These are phyloP conservation scores for Agarophyton chilense DNA, from an alignment of 23 red algal genomes.

Conservation along the genomic window DNA sequence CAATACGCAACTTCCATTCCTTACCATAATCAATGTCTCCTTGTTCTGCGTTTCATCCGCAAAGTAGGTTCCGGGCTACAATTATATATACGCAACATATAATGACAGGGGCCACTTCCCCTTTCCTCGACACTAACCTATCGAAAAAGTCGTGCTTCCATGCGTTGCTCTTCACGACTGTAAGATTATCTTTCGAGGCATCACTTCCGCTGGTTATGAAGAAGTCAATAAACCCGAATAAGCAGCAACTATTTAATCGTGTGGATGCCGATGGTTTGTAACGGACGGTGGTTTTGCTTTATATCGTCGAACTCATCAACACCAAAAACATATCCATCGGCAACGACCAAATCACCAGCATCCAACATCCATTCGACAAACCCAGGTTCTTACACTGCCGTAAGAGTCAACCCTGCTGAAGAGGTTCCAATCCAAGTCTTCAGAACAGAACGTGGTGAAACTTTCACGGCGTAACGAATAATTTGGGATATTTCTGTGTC, in stretches of 20 bases:
- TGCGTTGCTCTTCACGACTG: not conserved
- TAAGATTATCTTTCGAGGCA: slow-evolving; percentile 25
- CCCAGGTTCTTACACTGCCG: slow-evolving; percentile 89
- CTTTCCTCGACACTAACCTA: slow-evolving; percentile 12
- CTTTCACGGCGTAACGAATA: slow-evolving; percentile 80
- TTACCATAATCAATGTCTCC: slow-evolving; percentile 21
- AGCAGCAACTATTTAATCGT: not conserved
- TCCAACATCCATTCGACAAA: slow-evolving; percentile 97
- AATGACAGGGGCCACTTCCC: not conserved
- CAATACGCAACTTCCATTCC: slow-evolving; percentile 27
- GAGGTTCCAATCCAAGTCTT: slow-evolving; percentile 95
- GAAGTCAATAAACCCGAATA: slow-evolving; percentile 60
- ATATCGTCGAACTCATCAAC: slow-evolving; percentile 99
- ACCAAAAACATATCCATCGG: slow-evolving; percentile 95
- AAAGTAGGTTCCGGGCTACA: slow-evolving; percentile 47
- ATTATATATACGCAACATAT: slow-evolving; percentile 59
- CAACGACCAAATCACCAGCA: slow-evolving; percentile 93
- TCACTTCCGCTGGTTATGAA: slow-evolving; percentile 68
- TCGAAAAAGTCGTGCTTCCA: slow-evolving; percentile 27
- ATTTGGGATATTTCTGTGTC: slow-evolving; percentile 94
- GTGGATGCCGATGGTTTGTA: not conserved
- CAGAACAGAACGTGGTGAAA: slow-evolving; percentile 87
- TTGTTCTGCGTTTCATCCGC: slow-evolving; percentile 34
- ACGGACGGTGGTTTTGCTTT: slow-evolving; percentile 75
- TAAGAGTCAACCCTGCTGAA: slow-evolving; percentile 90